phyloP scores from a whole-genome alignment of 2,329 filamentous ascomycete genomes.

The Colletotrichum phormii region DNA sequence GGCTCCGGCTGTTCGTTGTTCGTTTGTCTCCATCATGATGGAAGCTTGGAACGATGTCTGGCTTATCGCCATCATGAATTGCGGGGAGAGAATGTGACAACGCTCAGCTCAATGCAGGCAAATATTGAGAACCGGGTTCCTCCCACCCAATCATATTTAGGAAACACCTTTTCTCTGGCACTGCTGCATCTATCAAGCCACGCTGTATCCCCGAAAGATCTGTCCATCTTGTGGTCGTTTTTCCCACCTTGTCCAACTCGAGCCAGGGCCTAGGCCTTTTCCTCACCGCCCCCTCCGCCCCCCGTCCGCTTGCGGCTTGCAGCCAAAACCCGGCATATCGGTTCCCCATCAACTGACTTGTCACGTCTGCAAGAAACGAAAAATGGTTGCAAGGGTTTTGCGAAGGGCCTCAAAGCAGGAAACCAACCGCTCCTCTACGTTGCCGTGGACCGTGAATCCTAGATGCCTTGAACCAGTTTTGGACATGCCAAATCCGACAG shows the following conservation, averaged over 20 bases:
- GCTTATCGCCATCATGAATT: not conserved
- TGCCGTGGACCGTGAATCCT: too few relatives aligned
- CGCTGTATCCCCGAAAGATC: not conserved
- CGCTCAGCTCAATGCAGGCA: not conserved
- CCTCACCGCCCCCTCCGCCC: not conserved
- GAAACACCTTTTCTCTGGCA: not conserved
- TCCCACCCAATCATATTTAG: not conserved
- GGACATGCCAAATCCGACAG: not conserved
- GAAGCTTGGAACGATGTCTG: not conserved
- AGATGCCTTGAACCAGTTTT: not conserved
- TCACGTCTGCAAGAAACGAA: not conserved
- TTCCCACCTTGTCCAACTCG: not conserved
- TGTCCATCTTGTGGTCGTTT: not conserved
- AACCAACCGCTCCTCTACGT: too few relatives aligned
- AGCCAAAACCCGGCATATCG: not conserved
- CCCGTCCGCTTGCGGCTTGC: not conserved
- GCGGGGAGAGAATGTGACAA: not conserved
- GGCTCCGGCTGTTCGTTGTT: not conserved
- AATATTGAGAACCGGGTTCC: not conserved
- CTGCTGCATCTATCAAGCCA: not conserved
- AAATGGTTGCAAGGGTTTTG: too few relatives aligned
- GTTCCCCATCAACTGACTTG: constrained; percentile 1
- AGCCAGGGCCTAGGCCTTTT: not conserved
- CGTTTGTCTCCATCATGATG: not conserved
- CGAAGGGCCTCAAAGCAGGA: not conserved